Percentiles rank a stretch among this genome's conserved stretches.
Conservation (phyloP, 352 stramenopile genomes). For the Pythium insidiosum region DNA sequence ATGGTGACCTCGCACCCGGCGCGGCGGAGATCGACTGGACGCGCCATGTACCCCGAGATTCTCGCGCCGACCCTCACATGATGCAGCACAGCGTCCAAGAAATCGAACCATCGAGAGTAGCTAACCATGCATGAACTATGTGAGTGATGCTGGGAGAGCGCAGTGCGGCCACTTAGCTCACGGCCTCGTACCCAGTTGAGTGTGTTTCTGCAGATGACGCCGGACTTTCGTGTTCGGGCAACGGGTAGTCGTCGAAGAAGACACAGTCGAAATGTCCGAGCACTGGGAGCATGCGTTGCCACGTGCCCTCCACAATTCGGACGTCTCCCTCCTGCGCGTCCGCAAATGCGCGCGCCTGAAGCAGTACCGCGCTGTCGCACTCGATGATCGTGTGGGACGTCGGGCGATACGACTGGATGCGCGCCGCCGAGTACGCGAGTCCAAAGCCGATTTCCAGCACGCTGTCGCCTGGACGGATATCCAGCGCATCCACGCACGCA, state of each 20-base stretch:
- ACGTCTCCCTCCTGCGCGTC: conserved; percentile 1
- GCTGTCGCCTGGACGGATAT: conserved; percentile 26
- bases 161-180: too few species aligned
- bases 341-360: conserved; percentile 38
- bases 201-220: too few species aligned
- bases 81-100: conserved; percentile 43
- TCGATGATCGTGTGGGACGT: conserved; percentile 70
- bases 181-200: too few species aligned
- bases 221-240: conserved; percentile 58
- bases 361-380: conserved; percentile 54
- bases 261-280: conserved; percentile 67
- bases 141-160: too few species aligned
- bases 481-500: conserved; percentile 51
- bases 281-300: conserved; percentile 46
- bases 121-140: too few species aligned
- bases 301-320: conserved; percentile 58
- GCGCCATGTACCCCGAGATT: conserved; percentile 62
- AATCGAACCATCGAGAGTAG: conserved; percentile 66
- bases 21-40: conserved; percentile 33
- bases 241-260: conserved; percentile 79
- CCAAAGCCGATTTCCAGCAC: conserved; percentile 88
- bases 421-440: conserved; percentile 68
- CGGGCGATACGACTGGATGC: conserved; percentile 51
- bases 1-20: conserved; percentile 29
- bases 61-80: conserved; percentile 37